Conservation (phyloP, 2,329 filamentous ascomycete genomes). For the Colletotrichum spaethianum region DNA sequence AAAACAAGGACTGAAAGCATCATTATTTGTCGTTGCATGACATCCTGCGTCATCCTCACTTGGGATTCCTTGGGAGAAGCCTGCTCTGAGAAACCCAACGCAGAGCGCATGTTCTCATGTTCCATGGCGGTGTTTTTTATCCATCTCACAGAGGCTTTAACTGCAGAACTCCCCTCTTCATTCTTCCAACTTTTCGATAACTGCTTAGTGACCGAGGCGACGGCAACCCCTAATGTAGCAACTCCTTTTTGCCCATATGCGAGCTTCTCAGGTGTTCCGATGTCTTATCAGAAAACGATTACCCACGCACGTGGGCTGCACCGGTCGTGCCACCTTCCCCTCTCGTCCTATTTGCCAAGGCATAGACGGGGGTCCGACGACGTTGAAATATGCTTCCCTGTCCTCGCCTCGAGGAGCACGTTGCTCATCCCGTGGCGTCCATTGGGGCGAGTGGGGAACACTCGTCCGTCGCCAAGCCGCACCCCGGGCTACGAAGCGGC, state of each 20-base stretch:
- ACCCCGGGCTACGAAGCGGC: constrained; percentile 19
- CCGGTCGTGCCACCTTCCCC: constrained; percentile 29
- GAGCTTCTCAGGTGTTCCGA: neutral
- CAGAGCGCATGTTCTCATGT: too few species aligned
- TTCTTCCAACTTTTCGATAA: neutral
- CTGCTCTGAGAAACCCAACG: neutral
- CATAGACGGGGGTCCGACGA: neutral
- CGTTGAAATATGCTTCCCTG: constrained; percentile 33
- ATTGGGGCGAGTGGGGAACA: constrained; percentile 31
- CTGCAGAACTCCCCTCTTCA: neutral
- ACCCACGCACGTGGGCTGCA: constrained; percentile 31
- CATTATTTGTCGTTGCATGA: too few species aligned
- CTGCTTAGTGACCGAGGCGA: too few species aligned
- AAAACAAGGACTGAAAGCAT: neutral
- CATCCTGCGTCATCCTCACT: too few species aligned
- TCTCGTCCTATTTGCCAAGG: constrained; percentile 22
- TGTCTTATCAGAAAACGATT: constrained; percentile 22
- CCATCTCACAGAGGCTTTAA: neutral
- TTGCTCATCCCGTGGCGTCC: constrained; percentile 28
- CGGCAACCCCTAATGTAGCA: neutral
- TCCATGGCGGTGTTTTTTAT: neutral
- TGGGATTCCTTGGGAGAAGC: too few species aligned
- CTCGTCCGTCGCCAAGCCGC: constrained; percentile 19
- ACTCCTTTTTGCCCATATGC: neutral
- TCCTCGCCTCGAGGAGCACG: constrained; percentile 21